These are phyloP conservation scores for Purpureocillium lavendulum DNA, from an alignment of 2,329 filamentous ascomycete species.

Conservation along the genomic window DNA sequence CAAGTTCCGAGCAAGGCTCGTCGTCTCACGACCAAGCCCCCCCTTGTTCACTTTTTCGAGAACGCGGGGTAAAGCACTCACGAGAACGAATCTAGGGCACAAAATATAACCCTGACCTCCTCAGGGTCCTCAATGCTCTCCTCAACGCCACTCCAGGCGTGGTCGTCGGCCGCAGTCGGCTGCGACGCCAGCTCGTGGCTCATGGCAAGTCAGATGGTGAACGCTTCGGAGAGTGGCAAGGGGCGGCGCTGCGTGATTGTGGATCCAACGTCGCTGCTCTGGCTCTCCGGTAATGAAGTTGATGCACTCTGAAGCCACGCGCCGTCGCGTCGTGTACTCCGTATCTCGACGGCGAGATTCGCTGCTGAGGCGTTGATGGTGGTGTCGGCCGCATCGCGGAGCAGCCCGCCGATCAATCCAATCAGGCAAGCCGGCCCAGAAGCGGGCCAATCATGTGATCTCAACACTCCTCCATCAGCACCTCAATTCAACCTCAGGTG, in stretches of 20 bases:
- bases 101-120: conserved; percentile 71
- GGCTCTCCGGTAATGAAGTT: no score
- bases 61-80: conserved; percentile 48
- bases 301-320: no score
- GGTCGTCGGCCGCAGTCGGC: conserved; percentile 21
- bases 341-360: no score
- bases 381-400: not conserved
- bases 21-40: not conserved
- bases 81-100: conserved; percentile 83
- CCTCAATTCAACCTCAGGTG: not conserved
- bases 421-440: not conserved
- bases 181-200: not conserved
- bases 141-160: conserved; percentile 52
- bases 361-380: no score
- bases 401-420: not conserved
- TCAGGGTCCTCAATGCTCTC: conserved; percentile 66
- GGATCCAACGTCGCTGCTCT: no score
- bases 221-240: not conserved
- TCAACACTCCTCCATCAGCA: not conserved
- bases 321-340: no score
- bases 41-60: no score
- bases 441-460: conserved; percentile 11
- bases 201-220: conserved; percentile 1
- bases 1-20: not conserved
- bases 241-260: not conserved